A percentile compares a stretch with the other conserved stretches of the same genome.
Conservation (phyloP, 495 filamentous ascomycete genomes). For the Diplogelasinospora grovesii region DNA sequence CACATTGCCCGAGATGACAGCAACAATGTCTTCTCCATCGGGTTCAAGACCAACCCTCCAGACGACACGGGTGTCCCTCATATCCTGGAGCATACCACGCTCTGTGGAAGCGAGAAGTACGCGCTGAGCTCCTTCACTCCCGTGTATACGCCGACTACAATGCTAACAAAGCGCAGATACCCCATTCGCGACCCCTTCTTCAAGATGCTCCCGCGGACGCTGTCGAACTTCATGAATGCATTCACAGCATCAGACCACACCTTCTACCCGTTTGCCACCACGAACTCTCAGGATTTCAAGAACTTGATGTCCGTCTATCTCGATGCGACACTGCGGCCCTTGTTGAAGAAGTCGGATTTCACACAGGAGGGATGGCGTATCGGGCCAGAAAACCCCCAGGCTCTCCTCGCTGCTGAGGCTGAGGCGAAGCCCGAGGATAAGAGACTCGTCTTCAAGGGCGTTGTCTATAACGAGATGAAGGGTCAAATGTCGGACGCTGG, state of each 20-base stretch:
- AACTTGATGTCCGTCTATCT: constrained; percentile 96
- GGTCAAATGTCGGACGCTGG: constrained; percentile 96
- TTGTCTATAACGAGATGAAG: constrained; percentile 99
- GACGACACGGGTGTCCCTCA: constrained; percentile 95
- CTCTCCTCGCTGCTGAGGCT: constrained; percentile 37
- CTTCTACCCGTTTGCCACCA: constrained; percentile 97
- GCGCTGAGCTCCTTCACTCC: constrained; percentile 8
- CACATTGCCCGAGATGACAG: constrained; percentile 90
- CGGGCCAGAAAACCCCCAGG: constrained; percentile 78
- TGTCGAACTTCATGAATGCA: constrained; percentile 99
- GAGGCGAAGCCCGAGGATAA: constrained; percentile 36
- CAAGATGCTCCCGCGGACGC: constrained; percentile 95
- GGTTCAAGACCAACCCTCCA: constrained; percentile 97
- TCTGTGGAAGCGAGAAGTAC: constrained; percentile 95
- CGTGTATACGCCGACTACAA: background rate
- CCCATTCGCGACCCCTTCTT: constrained; percentile 98
- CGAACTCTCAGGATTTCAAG: constrained; percentile 90
- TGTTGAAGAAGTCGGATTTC: constrained; percentile 87
- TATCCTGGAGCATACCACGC: constrained; percentile 93
- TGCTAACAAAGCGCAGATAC: constrained; percentile 51
- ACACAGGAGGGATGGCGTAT: constrained; percentile 94
- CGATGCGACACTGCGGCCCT: constrained; percentile 83
- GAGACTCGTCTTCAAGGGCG: constrained; percentile 89
- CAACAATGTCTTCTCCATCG: constrained; percentile 99
- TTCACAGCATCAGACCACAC: constrained; percentile 95